phyloP scores from a whole-genome alignment of 1,284 basidiomycete genomes.

The Ganoderma multipileum region DNA sequence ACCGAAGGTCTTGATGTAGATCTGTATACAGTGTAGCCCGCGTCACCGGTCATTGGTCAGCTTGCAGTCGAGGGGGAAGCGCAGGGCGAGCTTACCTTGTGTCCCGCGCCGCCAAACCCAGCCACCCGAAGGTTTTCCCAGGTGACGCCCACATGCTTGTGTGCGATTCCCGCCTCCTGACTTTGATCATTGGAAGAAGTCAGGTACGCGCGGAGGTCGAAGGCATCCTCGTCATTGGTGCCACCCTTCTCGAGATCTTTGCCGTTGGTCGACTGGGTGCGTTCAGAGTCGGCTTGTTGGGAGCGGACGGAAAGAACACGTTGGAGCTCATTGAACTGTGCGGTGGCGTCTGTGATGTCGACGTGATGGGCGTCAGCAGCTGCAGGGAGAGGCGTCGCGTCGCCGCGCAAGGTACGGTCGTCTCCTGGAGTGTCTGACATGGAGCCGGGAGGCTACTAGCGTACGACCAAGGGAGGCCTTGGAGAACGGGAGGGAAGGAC shows the following conservation, averaged over 20 bases:
- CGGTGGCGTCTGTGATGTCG: slow-evolving; percentile 55
- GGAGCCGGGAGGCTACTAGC: slow-evolving; percentile 8
- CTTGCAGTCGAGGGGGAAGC: background rate
- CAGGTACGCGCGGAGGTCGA: slow-evolving; percentile 82
- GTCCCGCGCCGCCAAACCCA: slow-evolving; percentile 66
- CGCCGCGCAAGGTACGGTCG: slow-evolving; percentile 39
- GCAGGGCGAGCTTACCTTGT: slow-evolving; percentile 54
- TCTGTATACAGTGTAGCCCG: slow-evolving; percentile 43
- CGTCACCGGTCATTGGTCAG: background rate
- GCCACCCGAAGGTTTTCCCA: slow-evolving; percentile 81
- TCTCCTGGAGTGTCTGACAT: slow-evolving; percentile 41
- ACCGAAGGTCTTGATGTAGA: slow-evolving; percentile 71
- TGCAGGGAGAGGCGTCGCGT: slow-evolving; percentile 19
- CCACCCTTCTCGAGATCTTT: slow-evolving; percentile 61
- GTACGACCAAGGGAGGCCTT: slow-evolving; percentile 1
- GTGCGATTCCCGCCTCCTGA: slow-evolving; percentile 77
- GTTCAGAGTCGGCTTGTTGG: slow-evolving; percentile 20
- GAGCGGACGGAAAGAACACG: slow-evolving; percentile 42
- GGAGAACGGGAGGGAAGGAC: slow-evolving; percentile 12
- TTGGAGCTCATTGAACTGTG: slow-evolving; percentile 60
- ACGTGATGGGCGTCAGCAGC: slow-evolving; percentile 46
- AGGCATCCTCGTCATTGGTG: slow-evolving; percentile 48
- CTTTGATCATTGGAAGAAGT: slow-evolving; percentile 70
- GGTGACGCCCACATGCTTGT: slow-evolving; percentile 85
- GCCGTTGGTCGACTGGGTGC: slow-evolving; percentile 30